These are phyloP conservation scores for Backusella luteola DNA, from an alignment of 192 early-diverging fungal species.

Conservation along the genomic window DNA sequence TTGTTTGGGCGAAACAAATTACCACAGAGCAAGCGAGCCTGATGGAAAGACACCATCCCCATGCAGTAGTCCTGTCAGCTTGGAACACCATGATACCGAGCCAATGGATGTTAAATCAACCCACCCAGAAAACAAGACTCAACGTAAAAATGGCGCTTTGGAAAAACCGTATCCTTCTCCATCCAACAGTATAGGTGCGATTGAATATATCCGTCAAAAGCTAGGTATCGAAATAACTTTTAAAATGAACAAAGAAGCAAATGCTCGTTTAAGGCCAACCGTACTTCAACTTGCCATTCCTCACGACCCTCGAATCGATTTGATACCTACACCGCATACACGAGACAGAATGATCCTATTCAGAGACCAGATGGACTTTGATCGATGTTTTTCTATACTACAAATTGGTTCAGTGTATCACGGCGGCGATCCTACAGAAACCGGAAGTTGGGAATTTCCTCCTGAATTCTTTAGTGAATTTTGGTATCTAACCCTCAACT, in stretches of 20 bases:
- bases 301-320: constrained; percentile 29
- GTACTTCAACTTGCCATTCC: constrained; percentile 25
- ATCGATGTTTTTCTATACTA: constrained; percentile 27
- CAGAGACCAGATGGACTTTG: constrained; percentile 31
- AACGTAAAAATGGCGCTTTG: no score
- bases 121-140: background rate
- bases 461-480: constrained; percentile 27
- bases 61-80: background rate
- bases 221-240: constrained; percentile 19
- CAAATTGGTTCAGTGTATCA: constrained; percentile 17
- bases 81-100: background rate
- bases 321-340: constrained; percentile 20
- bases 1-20: background rate
- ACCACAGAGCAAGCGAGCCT: background rate
- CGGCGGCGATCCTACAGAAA: constrained; percentile 35
- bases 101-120: background rate
- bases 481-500: constrained; percentile 21
- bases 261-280: constrained; percentile 12
- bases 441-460: constrained; percentile 29
- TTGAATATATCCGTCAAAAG: constrained; percentile 28
- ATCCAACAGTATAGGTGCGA: constrained; percentile 15
- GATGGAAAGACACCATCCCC: background rate
- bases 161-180: background rate
- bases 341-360: constrained; percentile 31
- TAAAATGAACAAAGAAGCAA: background rate